These are phyloP conservation scores for Olyra latifolia DNA, from an alignment of 176 grass and related monocot species.

Conservation along the genomic window DNA sequence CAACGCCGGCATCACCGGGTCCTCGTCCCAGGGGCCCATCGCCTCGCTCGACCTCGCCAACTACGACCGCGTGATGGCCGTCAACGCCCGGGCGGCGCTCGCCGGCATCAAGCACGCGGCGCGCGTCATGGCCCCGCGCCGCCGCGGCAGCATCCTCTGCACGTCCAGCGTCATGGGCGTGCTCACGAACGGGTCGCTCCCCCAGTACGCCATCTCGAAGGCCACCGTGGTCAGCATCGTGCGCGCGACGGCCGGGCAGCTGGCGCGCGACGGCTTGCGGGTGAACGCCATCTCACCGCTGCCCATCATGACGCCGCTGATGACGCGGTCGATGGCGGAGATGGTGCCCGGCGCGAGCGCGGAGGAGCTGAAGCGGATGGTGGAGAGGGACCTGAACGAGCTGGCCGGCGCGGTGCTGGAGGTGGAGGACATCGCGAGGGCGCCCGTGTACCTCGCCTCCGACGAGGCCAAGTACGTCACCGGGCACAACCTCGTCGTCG, in stretches of 20 bases:
- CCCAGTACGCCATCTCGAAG: background rate
- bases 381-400: slow-evolving; percentile 19
- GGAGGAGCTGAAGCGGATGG: slow-evolving; percentile 15
- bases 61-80: slow-evolving; percentile 53
- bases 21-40: background rate
- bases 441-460: slow-evolving; percentile 56
- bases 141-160: slow-evolving; percentile 59
- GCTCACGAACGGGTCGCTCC: fast-evolving
- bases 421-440: slow-evolving; percentile 42
- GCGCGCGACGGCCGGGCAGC: slow-evolving; percentile 32
- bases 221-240: background rate
- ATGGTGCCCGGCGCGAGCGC: background rate
- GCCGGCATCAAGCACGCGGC: slow-evolving; percentile 66
- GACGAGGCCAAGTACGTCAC: slow-evolving; percentile 63
- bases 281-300: slow-evolving; percentile 60
- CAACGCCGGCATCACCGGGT: slow-evolving; percentile 42
- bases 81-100: slow-evolving; percentile 42
- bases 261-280: slow-evolving; percentile 43
- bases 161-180: slow-evolving; percentile 34
- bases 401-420: slow-evolving; percentile 40
- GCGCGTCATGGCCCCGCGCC: slow-evolving; percentile 51
- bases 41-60: slow-evolving; percentile 13
- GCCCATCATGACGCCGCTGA: slow-evolving; percentile 25
- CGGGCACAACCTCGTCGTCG: slow-evolving; percentile 65
- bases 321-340: background rate